Base-by-base conservation (phyloP, 805 yeast species). In the Vanderwaltozyma yarrowii region DNA sequence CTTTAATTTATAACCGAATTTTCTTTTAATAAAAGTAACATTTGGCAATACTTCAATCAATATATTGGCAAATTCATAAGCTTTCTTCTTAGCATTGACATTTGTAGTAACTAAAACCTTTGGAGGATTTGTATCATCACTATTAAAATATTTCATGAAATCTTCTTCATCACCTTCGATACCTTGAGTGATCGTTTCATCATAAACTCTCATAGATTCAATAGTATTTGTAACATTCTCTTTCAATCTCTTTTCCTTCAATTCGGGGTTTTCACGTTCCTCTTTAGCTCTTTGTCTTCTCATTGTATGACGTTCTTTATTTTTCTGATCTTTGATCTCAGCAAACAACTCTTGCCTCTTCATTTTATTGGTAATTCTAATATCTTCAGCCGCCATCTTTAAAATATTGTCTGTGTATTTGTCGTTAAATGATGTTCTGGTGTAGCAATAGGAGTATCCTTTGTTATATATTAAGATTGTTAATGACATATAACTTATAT, bases 51-150 rank as follows among this genome's bases (percentile, higher is more conserved):
- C 71, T 45, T 87, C 95, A 64, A 83, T 73, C 47, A 92, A 65
- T 39, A 81, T 70, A 45, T 88, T 92, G 8, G 95, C 88, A 65
- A 92, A 87, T 53, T 82, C 88, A 58, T 86, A 88, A 0, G 95
- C 96, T 29, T 74, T 73, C 54, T 83, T 84, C 51, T 77, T 78
- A 13, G 97, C 96, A 49, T 77, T 70, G 29, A 84, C 84, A 60
- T 78, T 86, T 7, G 98, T 92, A 7, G 98, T 92, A 38, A 92
- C 65, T 39, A 92, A 68, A 33, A 92, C 82, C 60, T 92, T 92
- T 33, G 98, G 97, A 36, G 78, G 77, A 44, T 68, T 82, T 43
- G 78, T 78, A 23, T 78, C 77, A 16, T 72, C 58, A 14, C 30
- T 39, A 42, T 74, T 80, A 36, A 64, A 67, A 32, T 43, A 53